Evolutionary conservation across 2,329 filamentous ascomycete species (phyloP).

Genomic region (Colletotrichum abscissum): DNA sequence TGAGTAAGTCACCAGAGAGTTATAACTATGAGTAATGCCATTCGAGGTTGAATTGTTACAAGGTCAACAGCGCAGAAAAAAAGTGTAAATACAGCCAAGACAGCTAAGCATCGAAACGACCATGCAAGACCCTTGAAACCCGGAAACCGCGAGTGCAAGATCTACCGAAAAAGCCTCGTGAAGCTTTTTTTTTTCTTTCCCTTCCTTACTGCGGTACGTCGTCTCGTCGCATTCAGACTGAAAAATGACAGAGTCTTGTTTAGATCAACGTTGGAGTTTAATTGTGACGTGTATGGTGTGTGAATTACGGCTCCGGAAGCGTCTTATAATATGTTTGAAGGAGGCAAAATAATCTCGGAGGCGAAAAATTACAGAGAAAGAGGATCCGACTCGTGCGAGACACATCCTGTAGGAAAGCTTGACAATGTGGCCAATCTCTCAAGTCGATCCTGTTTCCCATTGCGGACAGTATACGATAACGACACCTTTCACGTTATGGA

Average conservation of each 20-base stretch:
- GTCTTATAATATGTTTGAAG: background rate
- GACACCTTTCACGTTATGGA: background rate
- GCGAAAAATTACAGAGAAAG: no score
- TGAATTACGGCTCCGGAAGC: background rate
- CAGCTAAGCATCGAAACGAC: background rate
- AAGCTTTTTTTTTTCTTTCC: background rate
- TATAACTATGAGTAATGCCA: background rate
- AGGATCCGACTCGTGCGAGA: background rate
- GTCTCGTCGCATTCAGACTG: background rate
- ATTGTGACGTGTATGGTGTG: background rate
- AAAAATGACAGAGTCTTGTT: background rate
- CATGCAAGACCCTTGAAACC: conserved; percentile 1
- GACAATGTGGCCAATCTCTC: background rate
- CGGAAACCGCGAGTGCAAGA: background rate
- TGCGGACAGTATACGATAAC: background rate
- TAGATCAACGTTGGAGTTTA: background rate
- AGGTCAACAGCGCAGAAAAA: background rate
- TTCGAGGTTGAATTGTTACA: background rate
- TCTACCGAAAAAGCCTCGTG: background rate
- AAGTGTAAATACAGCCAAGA: background rate
- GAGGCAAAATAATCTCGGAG: background rate
- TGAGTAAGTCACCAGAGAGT: background rate
- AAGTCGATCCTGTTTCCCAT: background rate
- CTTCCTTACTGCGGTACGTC: background rate
- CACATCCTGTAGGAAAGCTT: background rate